phyloP scores from a whole-genome alignment of 306 rosid species.

The Castanea mollissima region DNA sequence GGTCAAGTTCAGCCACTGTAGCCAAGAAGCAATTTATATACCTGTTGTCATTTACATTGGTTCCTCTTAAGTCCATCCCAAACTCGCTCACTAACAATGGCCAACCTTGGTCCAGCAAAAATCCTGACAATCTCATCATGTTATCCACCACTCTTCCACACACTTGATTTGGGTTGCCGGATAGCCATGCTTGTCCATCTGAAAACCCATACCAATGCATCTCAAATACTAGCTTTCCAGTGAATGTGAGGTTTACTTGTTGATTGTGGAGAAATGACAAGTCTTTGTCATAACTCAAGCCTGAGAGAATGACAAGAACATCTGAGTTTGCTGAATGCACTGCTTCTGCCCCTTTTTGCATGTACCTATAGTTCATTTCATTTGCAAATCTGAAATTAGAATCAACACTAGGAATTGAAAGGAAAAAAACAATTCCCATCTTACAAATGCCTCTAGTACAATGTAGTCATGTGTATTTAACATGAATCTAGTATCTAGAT shows the following conservation, averaged over 20 bases:
- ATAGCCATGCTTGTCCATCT: constrained; percentile 63
- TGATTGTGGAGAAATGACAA: constrained; percentile 52
- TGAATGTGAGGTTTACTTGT: constrained; percentile 50
- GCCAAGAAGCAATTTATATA: constrained; percentile 65
- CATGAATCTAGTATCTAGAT: no score
- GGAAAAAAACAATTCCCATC: neutral
- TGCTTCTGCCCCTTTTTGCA: constrained; percentile 90
- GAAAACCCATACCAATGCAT: constrained; percentile 79
- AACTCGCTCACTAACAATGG: constrained; percentile 88
- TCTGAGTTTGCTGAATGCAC: constrained; percentile 77
- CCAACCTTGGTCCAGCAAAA: constrained; percentile 58
- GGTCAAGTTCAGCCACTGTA: constrained; percentile 67
- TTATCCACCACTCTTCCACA: constrained; percentile 62
- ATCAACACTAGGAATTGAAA: neutral
- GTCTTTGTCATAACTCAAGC: constrained; percentile 63
- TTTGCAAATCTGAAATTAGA: neutral
- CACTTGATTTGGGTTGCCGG: constrained; percentile 75
- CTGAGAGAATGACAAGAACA: constrained; percentile 77
- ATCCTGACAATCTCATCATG: constrained; percentile 51
- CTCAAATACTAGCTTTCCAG: constrained; percentile 64
- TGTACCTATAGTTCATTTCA: constrained; percentile 53
- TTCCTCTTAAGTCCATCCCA: constrained; percentile 76
- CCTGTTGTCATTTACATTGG: constrained; percentile 75
- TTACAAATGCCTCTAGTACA: neutral
- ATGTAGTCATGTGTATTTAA: no score